A percentile compares a stretch with the other conserved stretches of the same genome.
Evolutionary conservation across 2,329 filamentous ascomycete genomes (phyloP).

Genomic region (Venturia aucupariae): DNA sequence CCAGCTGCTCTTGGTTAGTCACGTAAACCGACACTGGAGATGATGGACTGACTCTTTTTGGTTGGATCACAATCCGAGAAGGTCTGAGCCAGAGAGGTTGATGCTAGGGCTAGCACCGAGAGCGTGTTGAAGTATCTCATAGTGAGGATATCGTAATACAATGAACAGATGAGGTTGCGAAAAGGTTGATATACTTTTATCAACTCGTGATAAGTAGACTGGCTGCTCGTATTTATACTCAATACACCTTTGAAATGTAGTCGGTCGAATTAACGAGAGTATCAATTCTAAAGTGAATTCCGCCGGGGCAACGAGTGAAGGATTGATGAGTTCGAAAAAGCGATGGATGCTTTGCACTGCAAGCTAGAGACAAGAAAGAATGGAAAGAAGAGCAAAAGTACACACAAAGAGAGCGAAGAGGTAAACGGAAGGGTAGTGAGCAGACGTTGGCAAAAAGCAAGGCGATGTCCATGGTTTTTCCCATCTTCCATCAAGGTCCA

Average conservation of each 20-base stretch:
- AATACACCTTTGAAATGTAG: neutral
- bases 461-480: neutral
- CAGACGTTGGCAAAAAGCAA: neutral
- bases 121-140: slow-evolving; percentile 11
- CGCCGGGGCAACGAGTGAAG: neutral
- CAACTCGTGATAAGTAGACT: neutral
- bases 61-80: slow-evolving; percentile 37
- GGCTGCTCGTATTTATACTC: neutral
- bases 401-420: neutral
- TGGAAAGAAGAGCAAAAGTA: neutral
- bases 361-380: slow-evolving; percentile 3
- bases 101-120: slow-evolving; percentile 6
- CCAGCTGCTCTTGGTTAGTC: slow-evolving; percentile 20
- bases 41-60: slow-evolving; percentile 26
- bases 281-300: neutral
- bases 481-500: neutral
- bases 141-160: neutral
- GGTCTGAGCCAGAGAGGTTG: slow-evolving; percentile 28
- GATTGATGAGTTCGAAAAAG: neutral
- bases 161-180: neutral
- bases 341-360: neutral
- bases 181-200: neutral
- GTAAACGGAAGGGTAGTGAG: neutral
- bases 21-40: neutral
- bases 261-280: neutral